phyloP scores from a whole-genome alignment of 1,284 basidiomycete genomes.

The Cryptococcus sp. region DNA sequence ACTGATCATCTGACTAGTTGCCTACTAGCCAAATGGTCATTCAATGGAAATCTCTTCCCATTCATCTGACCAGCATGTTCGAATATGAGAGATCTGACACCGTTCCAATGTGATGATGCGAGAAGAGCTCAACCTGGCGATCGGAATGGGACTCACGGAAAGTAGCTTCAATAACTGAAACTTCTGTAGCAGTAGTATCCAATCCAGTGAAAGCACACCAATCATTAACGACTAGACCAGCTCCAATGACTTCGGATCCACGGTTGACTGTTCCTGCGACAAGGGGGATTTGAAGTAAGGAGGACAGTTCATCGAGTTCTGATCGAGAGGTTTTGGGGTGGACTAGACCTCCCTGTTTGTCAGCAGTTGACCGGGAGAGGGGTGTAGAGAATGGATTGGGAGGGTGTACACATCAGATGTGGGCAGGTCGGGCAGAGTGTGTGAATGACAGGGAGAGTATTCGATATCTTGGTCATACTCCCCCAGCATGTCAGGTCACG shows the following conservation, averaged over 20 bases:
- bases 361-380: not conserved
- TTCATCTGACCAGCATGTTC: no score
- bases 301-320: slow-evolving; percentile 96
- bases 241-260: slow-evolving; percentile 95
- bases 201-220: slow-evolving; percentile 97
- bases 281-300: slow-evolving; percentile 87
- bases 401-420: not conserved
- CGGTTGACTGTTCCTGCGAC: slow-evolving; percentile 98
- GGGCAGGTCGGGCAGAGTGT: not conserved
- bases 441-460: no score
- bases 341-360: slow-evolving; percentile 82
- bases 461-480: no score
- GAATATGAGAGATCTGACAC: no score
- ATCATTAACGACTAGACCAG: slow-evolving; percentile 96
- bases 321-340: slow-evolving; percentile 96
- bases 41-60: no score
- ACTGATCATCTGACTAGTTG: no score
- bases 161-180: slow-evolving; percentile 94
- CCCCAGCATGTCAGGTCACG: no score
- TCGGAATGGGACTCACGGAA: slow-evolving; percentile 68
- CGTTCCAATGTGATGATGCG: no score
- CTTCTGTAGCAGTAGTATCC: slow-evolving; percentile 96
- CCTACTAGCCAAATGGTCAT: no score
- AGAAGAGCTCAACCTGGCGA: not conserved
- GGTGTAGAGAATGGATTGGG: not conserved